Conservation (phyloP, 2,329 filamentous ascomycete species). For the Cadophora sp. region DNA sequence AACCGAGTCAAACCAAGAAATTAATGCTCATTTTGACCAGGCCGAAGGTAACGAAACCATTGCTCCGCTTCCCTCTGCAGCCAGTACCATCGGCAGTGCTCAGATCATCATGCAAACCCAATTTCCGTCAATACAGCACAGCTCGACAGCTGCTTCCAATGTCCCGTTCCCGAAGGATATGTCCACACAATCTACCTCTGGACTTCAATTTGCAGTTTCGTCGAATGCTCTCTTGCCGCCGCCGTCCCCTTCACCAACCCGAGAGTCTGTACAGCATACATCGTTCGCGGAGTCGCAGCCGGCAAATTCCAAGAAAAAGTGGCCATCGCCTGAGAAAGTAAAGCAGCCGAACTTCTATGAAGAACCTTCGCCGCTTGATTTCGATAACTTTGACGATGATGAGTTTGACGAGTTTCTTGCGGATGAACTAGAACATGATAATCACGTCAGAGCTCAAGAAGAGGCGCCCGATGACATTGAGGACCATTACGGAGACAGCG, state of each 20-base stretch:
- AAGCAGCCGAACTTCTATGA: constrained; percentile 35
- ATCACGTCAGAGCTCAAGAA: constrained; percentile 18
- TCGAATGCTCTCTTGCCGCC: background rate
- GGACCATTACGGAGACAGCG: constrained; percentile 32
- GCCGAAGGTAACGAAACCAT: constrained; percentile 22
- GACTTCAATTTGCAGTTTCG: background rate
- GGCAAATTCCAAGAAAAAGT: background rate
- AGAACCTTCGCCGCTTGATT: constrained; percentile 31
- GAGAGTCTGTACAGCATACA: background rate
- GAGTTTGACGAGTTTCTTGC: constrained; percentile 36
- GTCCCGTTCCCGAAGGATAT: background rate
- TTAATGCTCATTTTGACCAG: background rate
- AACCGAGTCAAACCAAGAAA: constrained; percentile 23
- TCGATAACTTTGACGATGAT: constrained; percentile 37
- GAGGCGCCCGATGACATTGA: constrained; percentile 12
- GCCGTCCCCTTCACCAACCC: constrained; percentile 26
- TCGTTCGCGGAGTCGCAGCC: background rate
- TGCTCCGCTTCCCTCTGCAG: constrained; percentile 23
- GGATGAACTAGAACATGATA: constrained; percentile 36
- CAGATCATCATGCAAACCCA: constrained; percentile 44
- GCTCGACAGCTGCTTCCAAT: background rate
- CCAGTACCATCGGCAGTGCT: constrained; percentile 37
- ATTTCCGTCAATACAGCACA: constrained; percentile 29
- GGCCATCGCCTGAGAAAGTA: constrained; percentile 8
- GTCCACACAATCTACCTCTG: background rate